Percentiles rank a stretch among this genome's conserved stretches.
phyloP scores from a whole-genome alignment of 306 rosid species.

The Sphenostylis stenocarpa region DNA sequence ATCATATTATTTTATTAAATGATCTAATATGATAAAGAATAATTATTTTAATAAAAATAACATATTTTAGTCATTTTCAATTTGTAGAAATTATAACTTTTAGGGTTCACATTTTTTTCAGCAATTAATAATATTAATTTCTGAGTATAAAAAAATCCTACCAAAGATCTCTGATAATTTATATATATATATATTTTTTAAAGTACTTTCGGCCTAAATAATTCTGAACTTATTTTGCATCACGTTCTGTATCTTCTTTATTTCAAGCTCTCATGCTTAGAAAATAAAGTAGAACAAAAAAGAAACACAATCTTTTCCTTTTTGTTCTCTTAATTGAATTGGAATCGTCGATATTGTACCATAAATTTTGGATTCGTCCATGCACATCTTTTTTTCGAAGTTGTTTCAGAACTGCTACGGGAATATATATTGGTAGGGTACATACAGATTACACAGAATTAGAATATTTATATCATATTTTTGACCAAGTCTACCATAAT shows the following conservation, averaged over 20 bases:
- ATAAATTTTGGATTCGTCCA: conserved; percentile 7
- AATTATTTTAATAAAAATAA: too few relatives aligned
- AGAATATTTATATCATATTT: conserved; percentile 35
- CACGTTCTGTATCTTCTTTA: neutral
- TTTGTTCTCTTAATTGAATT: neutral
- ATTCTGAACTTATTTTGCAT: neutral
- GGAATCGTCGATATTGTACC: conserved; percentile 1
- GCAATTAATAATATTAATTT: too few relatives aligned
- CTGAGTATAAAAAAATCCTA: too few relatives aligned
- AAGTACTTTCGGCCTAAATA: neutral
- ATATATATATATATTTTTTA: neutral
- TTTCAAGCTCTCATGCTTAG: neutral
- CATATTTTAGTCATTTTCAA: too few relatives aligned
- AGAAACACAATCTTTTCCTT: neutral
- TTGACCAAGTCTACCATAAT: conserved; percentile 26
- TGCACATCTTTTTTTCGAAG: neutral
- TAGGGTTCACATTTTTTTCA: too few relatives aligned
- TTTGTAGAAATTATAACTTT: too few relatives aligned
- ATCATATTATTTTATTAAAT: too few relatives aligned
- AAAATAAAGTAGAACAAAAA: neutral
- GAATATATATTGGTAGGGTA: conserved; percentile 42
- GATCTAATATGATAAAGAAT: too few relatives aligned
- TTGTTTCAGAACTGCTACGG: conserved; percentile 4
- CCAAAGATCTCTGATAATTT: too few relatives aligned
- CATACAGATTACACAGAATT: conserved; percentile 23